These are phyloP conservation scores for Pestalotiopsis fici DNA, from an alignment of 2,329 filamentous ascomycete species.

Conservation along the genomic window DNA sequence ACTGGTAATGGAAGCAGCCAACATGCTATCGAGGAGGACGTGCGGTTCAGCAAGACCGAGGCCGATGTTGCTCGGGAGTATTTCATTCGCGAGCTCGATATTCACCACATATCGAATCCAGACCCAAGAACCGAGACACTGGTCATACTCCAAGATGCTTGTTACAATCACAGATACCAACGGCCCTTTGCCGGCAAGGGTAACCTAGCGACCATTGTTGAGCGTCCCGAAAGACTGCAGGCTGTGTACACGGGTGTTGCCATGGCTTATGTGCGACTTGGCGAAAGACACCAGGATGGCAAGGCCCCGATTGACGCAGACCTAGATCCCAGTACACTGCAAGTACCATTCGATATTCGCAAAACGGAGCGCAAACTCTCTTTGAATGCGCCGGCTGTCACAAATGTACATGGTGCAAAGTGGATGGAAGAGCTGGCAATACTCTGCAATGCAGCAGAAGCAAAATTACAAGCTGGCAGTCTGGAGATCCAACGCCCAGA, in stretches of 20 bases:
- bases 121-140: slow-evolving; percentile 61
- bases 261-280: slow-evolving; percentile 87
- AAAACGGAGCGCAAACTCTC: slow-evolving; percentile 75
- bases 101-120: slow-evolving; percentile 53
- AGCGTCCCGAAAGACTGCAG: slow-evolving; percentile 87
- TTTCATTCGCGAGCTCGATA: slow-evolving; percentile 69
- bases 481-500: slow-evolving; percentile 70
- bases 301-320: slow-evolving; percentile 67
- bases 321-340: slow-evolving; percentile 53
- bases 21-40: slow-evolving; percentile 34
- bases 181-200: slow-evolving; percentile 75
- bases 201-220: slow-evolving; percentile 79
- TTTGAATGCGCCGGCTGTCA: slow-evolving; percentile 75
- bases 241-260: slow-evolving; percentile 82
- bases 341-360: slow-evolving; percentile 78
- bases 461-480: slow-evolving; percentile 76
- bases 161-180: slow-evolving; percentile 91
- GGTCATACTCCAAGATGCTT: slow-evolving; percentile 88
- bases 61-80: slow-evolving; percentile 64
- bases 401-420: slow-evolving; percentile 84
- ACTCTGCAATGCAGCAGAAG: slow-evolving; percentile 81
- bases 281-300: slow-evolving; percentile 75
- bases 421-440: slow-evolving; percentile 92
- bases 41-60: slow-evolving; percentile 45
- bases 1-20: slow-evolving; percentile 28